phyloP scores from a whole-genome alignment of 2,329 filamentous ascomycete genomes.

The Fusarium sp. region DNA sequence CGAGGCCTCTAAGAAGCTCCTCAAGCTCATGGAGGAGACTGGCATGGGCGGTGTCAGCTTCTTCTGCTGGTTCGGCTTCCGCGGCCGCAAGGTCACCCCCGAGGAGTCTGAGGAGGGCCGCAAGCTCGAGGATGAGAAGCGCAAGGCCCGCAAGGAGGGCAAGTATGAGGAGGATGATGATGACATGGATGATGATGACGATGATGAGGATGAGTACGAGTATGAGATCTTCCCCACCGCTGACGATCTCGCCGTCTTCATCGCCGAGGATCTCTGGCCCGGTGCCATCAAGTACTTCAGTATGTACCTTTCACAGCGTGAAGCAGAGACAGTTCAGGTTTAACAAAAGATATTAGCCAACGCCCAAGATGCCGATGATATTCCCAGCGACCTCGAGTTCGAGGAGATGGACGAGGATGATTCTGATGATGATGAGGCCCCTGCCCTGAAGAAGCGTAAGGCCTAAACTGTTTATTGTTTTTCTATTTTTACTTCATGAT shows the following conservation, averaged over 20 bases:
- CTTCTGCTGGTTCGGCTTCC: slow-evolving; percentile 90
- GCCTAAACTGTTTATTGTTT: slow-evolving; percentile 41
- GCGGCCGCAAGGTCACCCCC: slow-evolving; percentile 74
- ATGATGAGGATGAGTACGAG: slow-evolving; percentile 72
- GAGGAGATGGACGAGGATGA: slow-evolving; percentile 64
- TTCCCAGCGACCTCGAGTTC: slow-evolving; percentile 74
- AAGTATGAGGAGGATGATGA: slow-evolving; percentile 58
- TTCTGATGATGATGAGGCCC: slow-evolving; percentile 50
- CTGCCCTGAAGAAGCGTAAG: slow-evolving; percentile 58
- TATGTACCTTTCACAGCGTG: slow-evolving; percentile 60
- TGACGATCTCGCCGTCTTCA: slow-evolving; percentile 81
- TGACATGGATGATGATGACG: slow-evolving; percentile 66
- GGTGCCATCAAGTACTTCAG: slow-evolving; percentile 91
- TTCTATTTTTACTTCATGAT: background rate
- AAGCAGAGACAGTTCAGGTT: slow-evolving; percentile 3
- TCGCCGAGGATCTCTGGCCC: slow-evolving; percentile 91
- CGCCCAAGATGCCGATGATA: slow-evolving; percentile 74
- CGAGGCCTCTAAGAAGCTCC: slow-evolving; percentile 61
- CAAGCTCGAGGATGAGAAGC: slow-evolving; percentile 70
- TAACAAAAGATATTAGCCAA: slow-evolving; percentile 50
- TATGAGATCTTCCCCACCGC: slow-evolving; percentile 90
- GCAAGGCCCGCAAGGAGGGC: slow-evolving; percentile 60
- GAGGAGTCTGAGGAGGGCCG: slow-evolving; percentile 75
- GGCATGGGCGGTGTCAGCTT: slow-evolving; percentile 78
- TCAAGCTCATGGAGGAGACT: slow-evolving; percentile 67